These are phyloP conservation scores for Remersonia thermophila DNA, from an alignment of 2,329 filamentous ascomycete species.

Conservation along the genomic window DNA sequence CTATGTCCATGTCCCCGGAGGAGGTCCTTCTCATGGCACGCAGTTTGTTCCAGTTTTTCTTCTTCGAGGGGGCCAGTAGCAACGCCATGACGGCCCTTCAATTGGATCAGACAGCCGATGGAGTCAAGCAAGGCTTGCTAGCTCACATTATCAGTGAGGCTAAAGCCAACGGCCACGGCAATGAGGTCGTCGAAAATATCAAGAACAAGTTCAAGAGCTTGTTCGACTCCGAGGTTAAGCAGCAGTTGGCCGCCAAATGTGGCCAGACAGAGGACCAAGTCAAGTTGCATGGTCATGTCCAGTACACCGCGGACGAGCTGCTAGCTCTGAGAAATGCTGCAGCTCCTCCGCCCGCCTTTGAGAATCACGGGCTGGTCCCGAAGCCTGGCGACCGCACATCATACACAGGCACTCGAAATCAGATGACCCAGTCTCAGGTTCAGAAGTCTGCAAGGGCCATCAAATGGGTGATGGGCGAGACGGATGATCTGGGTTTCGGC, in stretches of 20 bases:
- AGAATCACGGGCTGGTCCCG: too few relatives aligned
- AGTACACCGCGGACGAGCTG: conserved; percentile 7
- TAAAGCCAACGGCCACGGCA: neutral
- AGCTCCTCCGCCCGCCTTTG: neutral
- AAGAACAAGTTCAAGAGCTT: neutral
- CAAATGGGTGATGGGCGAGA: too few relatives aligned
- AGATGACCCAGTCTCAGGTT: too few relatives aligned
- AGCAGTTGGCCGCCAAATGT: neutral
- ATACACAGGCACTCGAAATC: too few relatives aligned
- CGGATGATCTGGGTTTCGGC: too few relatives aligned
- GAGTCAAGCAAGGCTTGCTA: conserved; percentile 1
- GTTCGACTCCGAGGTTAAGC: neutral
- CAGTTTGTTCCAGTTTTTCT: conserved; percentile 1
- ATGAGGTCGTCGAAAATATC: neutral
- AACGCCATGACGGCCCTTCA: neutral
- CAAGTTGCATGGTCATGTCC: neutral
- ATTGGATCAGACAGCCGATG: conserved; percentile 1
- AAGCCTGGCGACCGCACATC: too few relatives aligned
- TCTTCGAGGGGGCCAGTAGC: neutral
- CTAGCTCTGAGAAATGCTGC: conserved; percentile 1
- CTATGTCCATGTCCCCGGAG: neutral
- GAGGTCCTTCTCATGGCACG: neutral
- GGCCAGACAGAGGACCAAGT: neutral
- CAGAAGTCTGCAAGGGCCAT: too few relatives aligned
- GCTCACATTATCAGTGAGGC: conserved; percentile 1